Percentiles rank a stretch among this genome's conserved stretches.
Conservation (phyloP, 2,329 filamentous ascomycete genomes). For the Colletotrichum sp. region DNA sequence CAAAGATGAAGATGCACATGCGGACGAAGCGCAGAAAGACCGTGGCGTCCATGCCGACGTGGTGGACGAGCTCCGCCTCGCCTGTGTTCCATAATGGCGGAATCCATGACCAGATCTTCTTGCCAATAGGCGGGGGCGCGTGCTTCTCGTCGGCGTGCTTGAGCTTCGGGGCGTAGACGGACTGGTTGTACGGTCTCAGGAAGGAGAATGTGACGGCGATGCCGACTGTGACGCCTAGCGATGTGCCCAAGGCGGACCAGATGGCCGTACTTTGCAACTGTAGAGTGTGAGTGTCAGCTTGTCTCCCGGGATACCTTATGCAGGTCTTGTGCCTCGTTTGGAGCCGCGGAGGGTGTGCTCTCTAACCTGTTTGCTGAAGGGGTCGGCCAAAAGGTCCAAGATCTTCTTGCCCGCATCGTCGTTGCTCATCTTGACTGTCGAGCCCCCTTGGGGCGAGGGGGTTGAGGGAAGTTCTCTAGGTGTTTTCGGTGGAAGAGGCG, state of each 20-base stretch:
- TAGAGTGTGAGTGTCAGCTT: not conserved
- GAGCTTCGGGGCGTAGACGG: conserved; percentile 92
- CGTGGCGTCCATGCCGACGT: conserved; percentile 88
- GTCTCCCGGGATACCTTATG: not conserved
- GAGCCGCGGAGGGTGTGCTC: not conserved
- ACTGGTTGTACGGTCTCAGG: conserved; percentile 86
- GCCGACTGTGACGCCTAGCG: conserved; percentile 74
- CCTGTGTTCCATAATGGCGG: conserved; percentile 77
- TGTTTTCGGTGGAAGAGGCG: not conserved
- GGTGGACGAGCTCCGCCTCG: conserved; percentile 78
- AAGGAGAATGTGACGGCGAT: conserved; percentile 86
- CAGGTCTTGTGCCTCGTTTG: not conserved
- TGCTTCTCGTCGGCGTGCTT: conserved; percentile 93
- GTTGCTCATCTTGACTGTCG: conserved; percentile 8
- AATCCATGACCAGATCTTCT: conserved; percentile 88
- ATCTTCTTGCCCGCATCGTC: conserved; percentile 46
- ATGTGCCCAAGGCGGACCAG: conserved; percentile 80
- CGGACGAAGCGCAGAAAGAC: conserved; percentile 86
- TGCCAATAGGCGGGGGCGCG: conserved; percentile 84
- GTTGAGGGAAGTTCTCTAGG: not conserved
- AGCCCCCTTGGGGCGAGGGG: conserved; percentile 15
- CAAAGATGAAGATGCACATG: conserved; percentile 93
- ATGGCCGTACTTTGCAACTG: conserved; percentile 65
- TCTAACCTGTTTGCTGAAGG: conserved; percentile 53
- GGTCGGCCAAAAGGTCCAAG: conserved; percentile 53